Conservation (phyloP, 768 basidiomycete species). For the Termitomyces sp. region DNA sequence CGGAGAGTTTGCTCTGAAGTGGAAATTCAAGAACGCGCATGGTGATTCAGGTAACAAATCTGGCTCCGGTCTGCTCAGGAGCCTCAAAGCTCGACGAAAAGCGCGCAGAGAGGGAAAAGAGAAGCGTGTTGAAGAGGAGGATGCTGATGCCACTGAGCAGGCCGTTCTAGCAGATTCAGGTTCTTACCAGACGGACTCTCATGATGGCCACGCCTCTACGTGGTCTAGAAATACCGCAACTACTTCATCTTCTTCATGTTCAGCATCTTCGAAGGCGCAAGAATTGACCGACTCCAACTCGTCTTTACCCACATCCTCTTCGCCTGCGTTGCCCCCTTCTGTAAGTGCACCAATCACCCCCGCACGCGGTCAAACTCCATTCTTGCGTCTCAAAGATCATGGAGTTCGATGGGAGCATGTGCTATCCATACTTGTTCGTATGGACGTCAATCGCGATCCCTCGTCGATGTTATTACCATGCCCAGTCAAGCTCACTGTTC, state of each 20-base stretch:
- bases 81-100: slow-evolving; percentile 24
- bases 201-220: slow-evolving; percentile 11
- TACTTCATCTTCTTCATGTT: slow-evolving; percentile 12
- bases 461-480: slow-evolving; percentile 44
- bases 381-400: slow-evolving; percentile 57
- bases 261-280: slow-evolving; percentile 7
- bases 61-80: slow-evolving; percentile 33
- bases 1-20: slow-evolving; percentile 64
- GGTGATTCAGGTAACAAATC: slow-evolving; percentile 26
- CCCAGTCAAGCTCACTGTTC: slow-evolving; percentile 61
- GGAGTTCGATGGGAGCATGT: slow-evolving; percentile 55
- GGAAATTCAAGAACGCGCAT: slow-evolving; percentile 63
- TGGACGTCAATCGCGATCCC: slow-evolving; percentile 50
- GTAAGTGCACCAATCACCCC: slow-evolving; percentile 21
- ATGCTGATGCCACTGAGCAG: background rate
- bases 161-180: background rate
- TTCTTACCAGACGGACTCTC: slow-evolving; percentile 1
- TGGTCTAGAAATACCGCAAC: slow-evolving; percentile 11
- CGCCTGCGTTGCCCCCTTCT: slow-evolving; percentile 5
- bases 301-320: slow-evolving; percentile 8
- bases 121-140: background rate
- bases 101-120: slow-evolving; percentile 15
- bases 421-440: slow-evolving; percentile 51
- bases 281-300: slow-evolving; percentile 4
- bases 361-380: slow-evolving; percentile 57